Percentiles rank a stretch among this genome's conserved stretches.
phyloP scores from a whole-genome alignment of 1,284 basidiomycete species.

The Porodaedalea pini region DNA sequence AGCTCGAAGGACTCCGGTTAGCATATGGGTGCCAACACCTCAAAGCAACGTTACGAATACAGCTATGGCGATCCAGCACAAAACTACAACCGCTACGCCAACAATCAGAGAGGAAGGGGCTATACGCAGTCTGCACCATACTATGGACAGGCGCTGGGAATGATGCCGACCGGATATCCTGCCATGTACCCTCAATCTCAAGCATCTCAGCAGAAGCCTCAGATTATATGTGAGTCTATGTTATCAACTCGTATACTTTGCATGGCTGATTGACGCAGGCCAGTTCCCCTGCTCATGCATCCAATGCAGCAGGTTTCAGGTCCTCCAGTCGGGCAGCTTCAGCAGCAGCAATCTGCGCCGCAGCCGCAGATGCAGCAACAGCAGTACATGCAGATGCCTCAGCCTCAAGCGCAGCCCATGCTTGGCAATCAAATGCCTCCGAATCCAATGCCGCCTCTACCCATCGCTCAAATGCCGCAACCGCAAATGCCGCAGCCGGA shows the following conservation, averaged over 20 bases:
- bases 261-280: constrained; percentile 7
- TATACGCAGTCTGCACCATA: not conserved
- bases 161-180: constrained; percentile 12
- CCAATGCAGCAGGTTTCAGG: constrained; percentile 16
- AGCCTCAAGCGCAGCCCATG: not conserved
- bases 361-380: not conserved
- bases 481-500: constrained; percentile 3
- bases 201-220: not conserved
- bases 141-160: not conserved
- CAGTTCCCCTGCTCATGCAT: constrained; percentile 17
- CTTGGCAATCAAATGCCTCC: not conserved
- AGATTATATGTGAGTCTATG: constrained; percentile 9
- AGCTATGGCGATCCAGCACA: constrained; percentile 7
- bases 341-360: not conserved
- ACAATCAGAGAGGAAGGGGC: not conserved
- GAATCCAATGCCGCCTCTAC: not conserved
- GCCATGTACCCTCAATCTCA: constrained; percentile 5
- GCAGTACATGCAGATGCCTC: not conserved
- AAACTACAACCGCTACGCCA: not conserved
- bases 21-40: constrained; percentile 17
- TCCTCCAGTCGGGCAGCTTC: constrained; percentile 1
- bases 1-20: not conserved
- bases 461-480: constrained; percentile 4
- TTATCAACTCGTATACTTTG: not conserved
- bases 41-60: constrained; percentile 13